Evolutionary conservation across 2,329 filamentous ascomycete species (phyloP).

Genomic region (Colletotrichum sp.): DNA sequence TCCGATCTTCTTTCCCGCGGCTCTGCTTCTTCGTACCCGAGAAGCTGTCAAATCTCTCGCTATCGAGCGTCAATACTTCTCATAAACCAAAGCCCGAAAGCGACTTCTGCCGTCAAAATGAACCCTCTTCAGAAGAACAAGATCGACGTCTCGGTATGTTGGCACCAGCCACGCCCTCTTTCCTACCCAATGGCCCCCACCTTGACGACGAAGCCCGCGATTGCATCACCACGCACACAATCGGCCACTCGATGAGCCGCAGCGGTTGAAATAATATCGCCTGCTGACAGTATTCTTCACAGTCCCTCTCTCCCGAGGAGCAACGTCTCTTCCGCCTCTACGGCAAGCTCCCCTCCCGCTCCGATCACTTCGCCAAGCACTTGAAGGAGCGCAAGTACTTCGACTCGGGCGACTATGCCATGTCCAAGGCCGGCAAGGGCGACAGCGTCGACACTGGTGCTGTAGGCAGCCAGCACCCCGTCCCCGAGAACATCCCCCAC

Average conservation of each 20-base stretch:
- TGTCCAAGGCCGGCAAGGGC: conserved; percentile 96
- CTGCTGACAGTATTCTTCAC: conserved; percentile 26
- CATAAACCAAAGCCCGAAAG: background rate
- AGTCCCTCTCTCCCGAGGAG: conserved; percentile 94
- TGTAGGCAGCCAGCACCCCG: conserved; percentile 93
- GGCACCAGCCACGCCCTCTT: conserved; percentile 18
- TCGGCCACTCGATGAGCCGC: background rate
- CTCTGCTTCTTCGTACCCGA: background rate
- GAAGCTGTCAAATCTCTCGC: background rate
- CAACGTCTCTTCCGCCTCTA: conserved; percentile 96
- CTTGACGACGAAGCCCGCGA: background rate
- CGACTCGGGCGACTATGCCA: conserved; percentile 94
- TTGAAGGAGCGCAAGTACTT: conserved; percentile 99
- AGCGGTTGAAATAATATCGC: background rate
- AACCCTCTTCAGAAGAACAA: conserved; percentile 99
- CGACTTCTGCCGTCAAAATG: conserved; percentile 58
- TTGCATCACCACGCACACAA: background rate
- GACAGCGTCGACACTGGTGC: conserved; percentile 91
- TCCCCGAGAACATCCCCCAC: conserved; percentile 94
- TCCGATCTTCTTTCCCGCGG: background rate
- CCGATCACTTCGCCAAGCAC: conserved; percentile 96
- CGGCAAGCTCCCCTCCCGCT: conserved; percentile 95
- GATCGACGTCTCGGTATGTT: conserved; percentile 89
- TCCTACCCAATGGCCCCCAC: conserved; percentile 11
- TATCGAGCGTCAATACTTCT: background rate